Evolutionary conservation across 2,329 filamentous ascomycete species (phyloP).

Genomic region (Cyphellophora europaea): DNA sequence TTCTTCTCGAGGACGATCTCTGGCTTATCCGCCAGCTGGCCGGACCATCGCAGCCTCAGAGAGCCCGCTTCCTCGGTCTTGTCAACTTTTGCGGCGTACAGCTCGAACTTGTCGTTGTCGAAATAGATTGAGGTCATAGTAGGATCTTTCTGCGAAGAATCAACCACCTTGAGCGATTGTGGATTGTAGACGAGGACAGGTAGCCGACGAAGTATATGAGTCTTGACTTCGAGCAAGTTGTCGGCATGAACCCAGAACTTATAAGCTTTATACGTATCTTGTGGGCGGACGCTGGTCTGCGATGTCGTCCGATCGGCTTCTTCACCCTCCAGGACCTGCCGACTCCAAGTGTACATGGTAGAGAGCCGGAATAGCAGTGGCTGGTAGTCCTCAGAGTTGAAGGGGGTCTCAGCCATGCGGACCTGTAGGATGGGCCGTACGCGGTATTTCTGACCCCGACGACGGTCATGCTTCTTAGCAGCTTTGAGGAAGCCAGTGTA

Average conservation of each 20-base stretch:
- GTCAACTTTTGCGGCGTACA: conserved; percentile 80
- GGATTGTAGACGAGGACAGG: conserved; percentile 91
- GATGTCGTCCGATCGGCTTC: conserved; percentile 34
- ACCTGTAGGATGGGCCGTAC: conserved; percentile 88
- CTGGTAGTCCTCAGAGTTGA: conserved; percentile 92
- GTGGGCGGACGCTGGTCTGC: conserved; percentile 30
- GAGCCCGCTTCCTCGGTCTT: conserved; percentile 68
- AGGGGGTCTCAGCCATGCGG: conserved; percentile 74
- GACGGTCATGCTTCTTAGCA: conserved; percentile 97
- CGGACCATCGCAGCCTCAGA: conserved; percentile 83
- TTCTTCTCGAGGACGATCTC: conserved; percentile 88
- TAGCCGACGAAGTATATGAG: conserved; percentile 79
- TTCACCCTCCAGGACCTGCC: conserved; percentile 65
- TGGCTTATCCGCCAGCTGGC: conserved; percentile 66
- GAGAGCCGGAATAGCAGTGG: conserved; percentile 81
- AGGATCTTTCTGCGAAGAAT: conserved; percentile 69
- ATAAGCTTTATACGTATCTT: conserved; percentile 69
- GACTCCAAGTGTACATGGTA: conserved; percentile 90
- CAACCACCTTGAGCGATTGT: conserved; percentile 70
- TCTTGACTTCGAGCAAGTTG: conserved; percentile 95
- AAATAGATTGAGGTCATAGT: conserved; percentile 95
- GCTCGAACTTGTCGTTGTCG: conserved; percentile 73
- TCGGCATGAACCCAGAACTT: conserved; percentile 98
- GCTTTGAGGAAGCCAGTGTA: conserved; percentile 98
- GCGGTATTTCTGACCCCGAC: conserved; percentile 75